phyloP scores from a whole-genome alignment of 768 basidiomycete species.

The Tricholoma sp. region DNA sequence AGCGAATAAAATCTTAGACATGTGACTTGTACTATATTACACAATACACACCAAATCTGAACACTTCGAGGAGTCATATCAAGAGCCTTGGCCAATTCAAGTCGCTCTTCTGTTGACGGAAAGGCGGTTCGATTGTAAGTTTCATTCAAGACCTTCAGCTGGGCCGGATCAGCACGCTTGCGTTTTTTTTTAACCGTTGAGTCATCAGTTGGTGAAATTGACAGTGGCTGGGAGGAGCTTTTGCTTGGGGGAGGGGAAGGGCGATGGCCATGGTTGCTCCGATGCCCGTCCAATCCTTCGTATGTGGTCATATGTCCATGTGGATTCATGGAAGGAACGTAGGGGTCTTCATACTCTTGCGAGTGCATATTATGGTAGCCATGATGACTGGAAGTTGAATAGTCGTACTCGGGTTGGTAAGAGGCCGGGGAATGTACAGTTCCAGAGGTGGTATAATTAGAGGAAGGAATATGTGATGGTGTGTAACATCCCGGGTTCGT shows the following conservation, averaged over 20 bases:
- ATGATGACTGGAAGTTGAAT: slow-evolving; percentile 31
- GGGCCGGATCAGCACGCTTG: slow-evolving; percentile 77
- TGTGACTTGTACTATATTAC: slow-evolving; percentile 16
- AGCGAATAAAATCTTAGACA: slow-evolving; percentile 10
- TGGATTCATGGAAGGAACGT: slow-evolving; percentile 24
- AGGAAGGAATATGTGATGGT: slow-evolving; percentile 32
- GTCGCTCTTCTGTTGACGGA: slow-evolving; percentile 84
- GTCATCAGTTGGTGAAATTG: slow-evolving; percentile 51
- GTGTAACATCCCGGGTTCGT: slow-evolving; percentile 38
- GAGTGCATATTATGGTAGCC: slow-evolving; percentile 32
- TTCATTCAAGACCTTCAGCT: slow-evolving; percentile 77
- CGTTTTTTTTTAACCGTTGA: slow-evolving; percentile 85
- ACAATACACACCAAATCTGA: slow-evolving; percentile 66
- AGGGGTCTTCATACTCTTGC: slow-evolving; percentile 22
- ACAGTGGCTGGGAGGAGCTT: slow-evolving; percentile 35
- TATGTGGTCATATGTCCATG: slow-evolving; percentile 24
- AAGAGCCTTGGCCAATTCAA: slow-evolving; percentile 65
- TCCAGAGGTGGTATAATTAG: slow-evolving; percentile 21
- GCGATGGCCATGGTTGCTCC: slow-evolving; percentile 33
- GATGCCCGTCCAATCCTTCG: slow-evolving; percentile 23
- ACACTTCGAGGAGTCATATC: slow-evolving; percentile 85
- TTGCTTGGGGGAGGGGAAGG: slow-evolving; percentile 41
- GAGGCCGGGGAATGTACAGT: slow-evolving; percentile 62
- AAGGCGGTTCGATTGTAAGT: slow-evolving; percentile 80
- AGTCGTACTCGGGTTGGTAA: slow-evolving; percentile 53